A percentile compares a stretch with the other conserved stretches of the same genome.
These are phyloP conservation scores for Acanthamoeba healyi DNA, from an alignment of 208 protist genomes.

Conservation along the genomic window DNA sequence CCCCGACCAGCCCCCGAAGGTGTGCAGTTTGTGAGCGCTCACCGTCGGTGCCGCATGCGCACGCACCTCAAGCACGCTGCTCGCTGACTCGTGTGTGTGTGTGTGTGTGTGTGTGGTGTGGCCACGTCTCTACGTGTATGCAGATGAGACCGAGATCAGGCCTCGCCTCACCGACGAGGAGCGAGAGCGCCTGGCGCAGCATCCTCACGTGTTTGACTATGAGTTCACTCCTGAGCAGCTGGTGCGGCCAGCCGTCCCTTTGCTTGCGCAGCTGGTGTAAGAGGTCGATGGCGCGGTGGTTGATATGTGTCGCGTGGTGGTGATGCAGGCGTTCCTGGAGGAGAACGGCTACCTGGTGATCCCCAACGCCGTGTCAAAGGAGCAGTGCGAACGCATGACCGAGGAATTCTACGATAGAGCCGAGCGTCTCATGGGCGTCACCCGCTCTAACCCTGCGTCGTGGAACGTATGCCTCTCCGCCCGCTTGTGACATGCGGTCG, in stretches of 20 bases:
- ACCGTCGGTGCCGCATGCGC: not conserved
- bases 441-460: not conserved
- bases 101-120: not conserved
- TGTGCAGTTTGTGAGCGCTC: not conserved
- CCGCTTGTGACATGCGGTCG: too few relatives aligned
- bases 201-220: conserved; percentile 13
- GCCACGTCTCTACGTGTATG: too few relatives aligned
- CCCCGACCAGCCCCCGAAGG: not conserved
- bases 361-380: not conserved
- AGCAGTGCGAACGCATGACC: conserved; percentile 42
- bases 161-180: not conserved
- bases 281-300: too few relatives aligned
- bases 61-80: too few relatives aligned
- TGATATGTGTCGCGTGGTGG: not conserved
- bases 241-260: not conserved
- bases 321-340: not conserved
- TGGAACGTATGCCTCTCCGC: conserved; percentile 4
- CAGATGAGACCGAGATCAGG: not conserved
- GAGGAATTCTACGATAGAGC: conserved; percentile 19
- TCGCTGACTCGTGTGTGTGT: not conserved
- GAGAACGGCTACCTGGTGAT: conserved; percentile 68
- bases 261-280: not conserved
- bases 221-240: not conserved
- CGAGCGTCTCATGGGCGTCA: conserved; percentile 21
- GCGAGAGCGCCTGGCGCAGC: not conserved